Evolutionary conservation across 2,329 filamentous ascomycete genomes (phyloP).

Genomic region (Tolypocladium tundrense): DNA sequence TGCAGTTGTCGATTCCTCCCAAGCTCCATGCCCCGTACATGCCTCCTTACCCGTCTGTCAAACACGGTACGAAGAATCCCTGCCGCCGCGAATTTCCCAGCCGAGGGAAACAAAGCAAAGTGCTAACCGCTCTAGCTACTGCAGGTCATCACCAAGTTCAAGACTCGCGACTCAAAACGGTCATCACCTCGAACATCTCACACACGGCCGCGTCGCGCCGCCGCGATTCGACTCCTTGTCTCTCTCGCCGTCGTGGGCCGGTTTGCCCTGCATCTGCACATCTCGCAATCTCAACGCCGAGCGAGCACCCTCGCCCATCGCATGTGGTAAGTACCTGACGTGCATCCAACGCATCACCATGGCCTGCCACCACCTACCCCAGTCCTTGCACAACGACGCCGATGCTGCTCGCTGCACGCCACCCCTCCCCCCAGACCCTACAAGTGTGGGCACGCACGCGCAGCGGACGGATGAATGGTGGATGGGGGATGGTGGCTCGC

Average conservation of each 20-base stretch:
- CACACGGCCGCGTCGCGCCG: background rate
- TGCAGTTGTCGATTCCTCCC: background rate
- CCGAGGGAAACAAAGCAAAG: conserved; percentile 1
- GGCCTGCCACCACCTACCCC: background rate
- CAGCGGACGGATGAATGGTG: background rate
- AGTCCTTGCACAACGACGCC: background rate
- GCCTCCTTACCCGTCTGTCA: background rate
- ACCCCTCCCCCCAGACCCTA: background rate
- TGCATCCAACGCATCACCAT: conserved; percentile 2
- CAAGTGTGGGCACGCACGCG: background rate
- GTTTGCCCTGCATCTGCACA: background rate
- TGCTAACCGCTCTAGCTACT: background rate
- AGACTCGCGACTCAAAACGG: background rate
- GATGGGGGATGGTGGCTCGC: background rate
- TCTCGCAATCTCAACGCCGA: background rate
- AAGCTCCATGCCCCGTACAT: background rate
- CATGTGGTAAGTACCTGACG: conserved; percentile 1
- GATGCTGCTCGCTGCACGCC: background rate
- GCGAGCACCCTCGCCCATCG: background rate
- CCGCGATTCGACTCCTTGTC: background rate
- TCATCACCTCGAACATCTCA: background rate
- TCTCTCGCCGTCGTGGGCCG: background rate
- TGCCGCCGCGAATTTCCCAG: conserved; percentile 1
- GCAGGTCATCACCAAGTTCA: background rate
- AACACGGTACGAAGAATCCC: background rate